Conservation (phyloP, 371 early-diverging fungal species). For the Dichotomocladium elegans region DNA sequence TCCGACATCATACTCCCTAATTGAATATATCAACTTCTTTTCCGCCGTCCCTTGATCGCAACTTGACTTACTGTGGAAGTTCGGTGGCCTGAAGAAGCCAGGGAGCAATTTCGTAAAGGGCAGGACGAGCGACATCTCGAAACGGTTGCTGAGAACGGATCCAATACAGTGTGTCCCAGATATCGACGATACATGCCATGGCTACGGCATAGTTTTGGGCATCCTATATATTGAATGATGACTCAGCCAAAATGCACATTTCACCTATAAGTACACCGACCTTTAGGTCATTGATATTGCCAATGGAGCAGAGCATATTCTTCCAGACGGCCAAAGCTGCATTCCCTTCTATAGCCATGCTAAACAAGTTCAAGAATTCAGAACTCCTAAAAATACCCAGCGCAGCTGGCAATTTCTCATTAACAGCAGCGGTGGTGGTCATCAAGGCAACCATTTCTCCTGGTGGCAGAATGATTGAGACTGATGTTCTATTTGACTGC, state of each 20-base stretch:
- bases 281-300: conserved; percentile 62
- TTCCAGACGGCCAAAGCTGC: conserved; percentile 57
- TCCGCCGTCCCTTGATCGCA: no score
- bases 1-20: conserved; percentile 53
- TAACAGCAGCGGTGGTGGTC: conserved; percentile 23
- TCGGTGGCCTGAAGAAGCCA: conserved; percentile 70
- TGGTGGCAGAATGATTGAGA: conserved; percentile 22
- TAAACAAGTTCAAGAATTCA: conserved; percentile 43
- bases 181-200: conserved; percentile 61
- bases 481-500: conserved; percentile 40
- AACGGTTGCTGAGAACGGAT: conserved; percentile 59
- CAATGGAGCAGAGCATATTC: conserved; percentile 67
- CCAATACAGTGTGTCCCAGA: conserved; percentile 63
- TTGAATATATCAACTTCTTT: no score
- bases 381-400: conserved; percentile 37
- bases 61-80: conserved; percentile 39
- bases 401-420: conserved; percentile 31
- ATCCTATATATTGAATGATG: conserved; percentile 16
- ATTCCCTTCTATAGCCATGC: conserved; percentile 34
- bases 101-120: conserved; percentile 60
- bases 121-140: conserved; percentile 48
- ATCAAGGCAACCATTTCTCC: conserved; percentile 27
- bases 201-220: conserved; percentile 68
- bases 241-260: neutral
- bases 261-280: conserved; percentile 1